Percentiles rank a stretch among this genome's conserved stretches.
These are phyloP conservation scores for Cystofilobasidium bisporidii DNA, from an alignment of 768 basidiomycete species.

Conservation along the genomic window DNA sequence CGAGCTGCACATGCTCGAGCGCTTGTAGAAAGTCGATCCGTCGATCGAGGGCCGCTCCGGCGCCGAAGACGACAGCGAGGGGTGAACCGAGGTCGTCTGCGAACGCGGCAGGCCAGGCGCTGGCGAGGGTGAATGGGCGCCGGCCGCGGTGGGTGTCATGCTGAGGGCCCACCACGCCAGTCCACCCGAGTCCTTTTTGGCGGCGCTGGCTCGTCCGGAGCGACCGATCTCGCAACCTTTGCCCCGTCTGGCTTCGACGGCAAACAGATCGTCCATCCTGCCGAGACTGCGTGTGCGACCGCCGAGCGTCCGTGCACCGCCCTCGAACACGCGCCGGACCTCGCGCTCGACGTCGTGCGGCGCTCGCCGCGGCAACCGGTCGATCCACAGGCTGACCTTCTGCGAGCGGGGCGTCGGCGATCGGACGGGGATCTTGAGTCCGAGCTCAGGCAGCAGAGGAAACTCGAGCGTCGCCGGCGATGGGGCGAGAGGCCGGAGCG, in stretches of 20 bases:
- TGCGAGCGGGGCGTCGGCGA: neutral
- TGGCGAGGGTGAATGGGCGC: neutral
- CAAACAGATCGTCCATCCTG: neutral
- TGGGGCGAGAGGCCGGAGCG: neutral
- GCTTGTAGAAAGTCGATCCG: neutral
- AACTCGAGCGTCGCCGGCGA: neutral
- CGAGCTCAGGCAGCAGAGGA: neutral
- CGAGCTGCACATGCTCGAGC: neutral
- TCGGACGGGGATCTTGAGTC: neutral
- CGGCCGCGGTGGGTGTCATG: neutral
- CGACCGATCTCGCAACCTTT: no score
- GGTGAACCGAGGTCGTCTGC: neutral
- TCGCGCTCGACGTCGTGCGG: neutral
- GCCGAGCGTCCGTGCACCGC: no score
- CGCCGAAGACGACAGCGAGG: neutral
- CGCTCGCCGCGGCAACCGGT: neutral
- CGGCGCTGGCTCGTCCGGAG: no score
- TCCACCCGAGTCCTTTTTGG: neutral
- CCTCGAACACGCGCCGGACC: neutral
- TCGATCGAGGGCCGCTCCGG: neutral
- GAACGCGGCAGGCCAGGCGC: neutral
- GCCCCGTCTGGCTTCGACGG: neutral
- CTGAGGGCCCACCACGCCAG: neutral
- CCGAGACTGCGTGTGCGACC: neutral
- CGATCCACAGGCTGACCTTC: slow-evolving; percentile 6